Percentiles rank a stretch among this genome's conserved stretches.
Conservation (phyloP, 352 stramenopile genomes). For the Globisporangium cylindrosporum region DNA sequence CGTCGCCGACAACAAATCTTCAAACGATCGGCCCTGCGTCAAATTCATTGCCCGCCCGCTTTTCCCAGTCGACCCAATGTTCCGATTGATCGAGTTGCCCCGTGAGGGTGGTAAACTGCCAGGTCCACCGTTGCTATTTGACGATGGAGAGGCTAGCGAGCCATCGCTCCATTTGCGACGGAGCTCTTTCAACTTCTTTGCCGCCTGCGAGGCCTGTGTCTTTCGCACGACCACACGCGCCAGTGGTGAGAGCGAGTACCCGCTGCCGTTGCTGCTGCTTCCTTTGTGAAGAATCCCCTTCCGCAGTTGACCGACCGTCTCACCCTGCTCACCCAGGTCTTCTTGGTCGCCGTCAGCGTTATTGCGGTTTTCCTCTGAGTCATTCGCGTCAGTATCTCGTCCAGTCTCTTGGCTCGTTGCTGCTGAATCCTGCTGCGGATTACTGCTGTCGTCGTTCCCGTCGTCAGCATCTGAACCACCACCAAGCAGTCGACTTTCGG, state of each 20-base stretch:
- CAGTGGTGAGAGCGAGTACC: slow-evolving; percentile 33
- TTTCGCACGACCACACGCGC: slow-evolving; percentile 44
- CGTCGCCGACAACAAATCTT: neutral
- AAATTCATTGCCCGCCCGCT: neutral
- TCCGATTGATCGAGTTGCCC: slow-evolving; percentile 1
- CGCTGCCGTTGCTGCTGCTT: slow-evolving; percentile 13
- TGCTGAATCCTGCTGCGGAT: neutral
- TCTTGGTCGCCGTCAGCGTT: neutral
- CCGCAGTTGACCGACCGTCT: slow-evolving; percentile 21
- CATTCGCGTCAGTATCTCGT: neutral
- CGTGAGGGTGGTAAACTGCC: neutral
- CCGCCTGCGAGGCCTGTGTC: slow-evolving; percentile 32
- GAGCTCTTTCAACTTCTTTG: slow-evolving; percentile 50
- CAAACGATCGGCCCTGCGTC: neutral
- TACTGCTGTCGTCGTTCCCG: neutral
- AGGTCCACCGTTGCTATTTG: neutral
- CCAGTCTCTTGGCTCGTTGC: slow-evolving; percentile 2
- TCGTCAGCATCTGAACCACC: slow-evolving; percentile 12
- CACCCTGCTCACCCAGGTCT: slow-evolving; percentile 13
- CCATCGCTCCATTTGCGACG: slow-evolving; percentile 17
- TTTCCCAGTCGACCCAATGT: slow-evolving; percentile 4
- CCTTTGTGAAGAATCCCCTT: slow-evolving; percentile 17
- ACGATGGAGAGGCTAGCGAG: neutral
- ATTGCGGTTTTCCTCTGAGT: neutral
- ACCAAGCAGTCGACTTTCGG: slow-evolving; percentile 27